phyloP scores from a whole-genome alignment of 805 yeast species.

The Wickerhamomyces alni region DNA sequence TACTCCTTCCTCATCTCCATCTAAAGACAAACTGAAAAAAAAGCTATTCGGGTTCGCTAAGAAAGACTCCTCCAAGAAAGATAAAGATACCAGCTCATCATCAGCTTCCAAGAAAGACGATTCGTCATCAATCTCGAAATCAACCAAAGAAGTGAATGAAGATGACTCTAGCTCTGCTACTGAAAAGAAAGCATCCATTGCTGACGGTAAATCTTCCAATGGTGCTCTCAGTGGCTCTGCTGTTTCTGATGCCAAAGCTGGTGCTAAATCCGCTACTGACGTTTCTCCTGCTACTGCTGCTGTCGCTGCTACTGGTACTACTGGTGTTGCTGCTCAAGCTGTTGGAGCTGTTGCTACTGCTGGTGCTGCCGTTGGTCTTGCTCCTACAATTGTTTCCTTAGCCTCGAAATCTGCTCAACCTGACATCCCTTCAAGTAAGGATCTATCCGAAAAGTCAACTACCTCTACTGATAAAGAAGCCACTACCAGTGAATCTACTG shows the following conservation, averaged over 20 bases:
- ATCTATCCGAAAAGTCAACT: too few species aligned
- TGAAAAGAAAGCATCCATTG: too few species aligned
- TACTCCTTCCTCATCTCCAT: not conserved
- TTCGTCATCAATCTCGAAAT: too few species aligned
- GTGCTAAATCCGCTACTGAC: not conserved
- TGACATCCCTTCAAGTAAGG: too few species aligned
- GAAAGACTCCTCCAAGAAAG: slow-evolving; percentile 3
- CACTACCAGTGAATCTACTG: not conserved
- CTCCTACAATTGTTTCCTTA: not conserved
- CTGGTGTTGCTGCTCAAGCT: not conserved
- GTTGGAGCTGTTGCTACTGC: slow-evolving; percentile 1
- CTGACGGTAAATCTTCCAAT: not conserved
- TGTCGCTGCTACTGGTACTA: not conserved
- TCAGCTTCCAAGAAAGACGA: slow-evolving; percentile 5
- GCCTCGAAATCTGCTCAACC: not conserved
- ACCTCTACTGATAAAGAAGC: not conserved
- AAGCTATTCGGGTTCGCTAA: slow-evolving; percentile 6
- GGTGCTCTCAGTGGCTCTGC: not conserved
- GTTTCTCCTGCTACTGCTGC: not conserved
- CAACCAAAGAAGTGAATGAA: too few species aligned
- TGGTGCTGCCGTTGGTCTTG: slow-evolving; percentile 1
- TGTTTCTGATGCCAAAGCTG: not conserved
- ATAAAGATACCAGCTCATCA: slow-evolving; percentile 3
- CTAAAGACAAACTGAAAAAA: not conserved
- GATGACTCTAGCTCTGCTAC: not conserved